Evolutionary conservation across 2,329 filamentous ascomycete genomes (phyloP), one percentile per base, ranked within the genome.

Genomic region (Alternaria brassicae): DNA sequence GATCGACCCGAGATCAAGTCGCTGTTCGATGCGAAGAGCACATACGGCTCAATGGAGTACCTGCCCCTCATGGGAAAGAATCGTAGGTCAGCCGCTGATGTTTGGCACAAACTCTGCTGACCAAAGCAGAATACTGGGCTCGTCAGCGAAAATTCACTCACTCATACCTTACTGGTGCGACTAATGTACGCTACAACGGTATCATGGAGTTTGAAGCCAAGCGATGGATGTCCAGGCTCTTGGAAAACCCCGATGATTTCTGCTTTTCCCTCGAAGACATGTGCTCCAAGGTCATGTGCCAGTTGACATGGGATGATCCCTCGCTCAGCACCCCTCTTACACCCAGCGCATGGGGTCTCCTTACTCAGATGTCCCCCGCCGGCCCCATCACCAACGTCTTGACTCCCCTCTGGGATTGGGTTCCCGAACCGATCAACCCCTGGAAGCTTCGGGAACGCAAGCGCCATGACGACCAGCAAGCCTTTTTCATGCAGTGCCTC

Each of bases 321-420:
- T 75, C 72, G 40, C 67, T 83, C 37, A 85, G 82, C 69, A 74
- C 80, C 51, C 79, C 82, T 61, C 81, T 81, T 60, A 84, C 80
- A 9, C 80, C 80, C 47, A 83, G 81, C 59, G 84, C 84, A 2
- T 85, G 83, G 84, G 84, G 83, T n/a, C 76, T 86, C 1, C 74
- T 86, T 15, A 85, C 80, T 4, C 84, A 86, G 53, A 86, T 86
- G 83, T 86, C 84, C 1, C 84, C 84, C 0, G 84, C 84, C 25
- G 84, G 84, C 0, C 84, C 84, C 1, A 83, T 86, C 62, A 86
- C 84, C n/a, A 86, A 86, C 59, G 80, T 85, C 4, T 53, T 86
- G 39, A 85, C 83, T 3, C 83, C 83, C 4, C 77, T 86, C 0
- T 85, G 83, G 83, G 79, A 85, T 58, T 72, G 62, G 54, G 68